Base-by-base conservation (phyloP, 495 filamentous ascomycete species). In the Apodospora peruviana region DNA sequence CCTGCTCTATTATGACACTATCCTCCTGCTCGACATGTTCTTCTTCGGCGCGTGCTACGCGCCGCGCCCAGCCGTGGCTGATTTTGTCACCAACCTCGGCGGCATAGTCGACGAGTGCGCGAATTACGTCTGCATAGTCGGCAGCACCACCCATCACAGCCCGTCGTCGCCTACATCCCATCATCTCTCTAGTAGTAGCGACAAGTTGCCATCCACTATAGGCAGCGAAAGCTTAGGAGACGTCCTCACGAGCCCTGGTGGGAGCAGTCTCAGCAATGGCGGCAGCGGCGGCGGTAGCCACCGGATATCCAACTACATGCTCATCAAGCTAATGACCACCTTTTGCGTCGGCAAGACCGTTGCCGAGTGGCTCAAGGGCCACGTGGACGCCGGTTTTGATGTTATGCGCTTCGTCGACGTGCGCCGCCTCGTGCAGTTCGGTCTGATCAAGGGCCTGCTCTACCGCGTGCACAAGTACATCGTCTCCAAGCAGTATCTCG, bases 401-500 rank as follows among this genome's bases (percentile, higher is more conserved):
- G 69, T 83, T 20, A 73, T 95, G 4, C 66, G 74, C 11, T 77
- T 82, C 56, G 79, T 98, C 51, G 93, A 98, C 66, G 80, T 96
- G 39, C 78, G 93, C 1, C 82, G 94, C 22, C 85, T 98, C 49
- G 86, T 98, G 49, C 91, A 91, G 27, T 97, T 96, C 64, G 93
- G 94, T 40, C 79, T 97, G 14, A 93, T 96, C 57, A 96, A 97
- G 65, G 90, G 91, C 3, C 85, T 95, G 52, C 58, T 98, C n/a
- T 96, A 96, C 65, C 80, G 93, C 16, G 85, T 96, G 25, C 91
- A 97, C 69, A 90, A 90, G 61, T 93, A 94, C 60, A 86, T 88
- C 3, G 78, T 90, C 7, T 80, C 80, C 10, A 81, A 82, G 51
- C 69, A 71, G 50, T 72, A 72, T 37, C 58, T 79, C 16, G 63